Conservation (phyloP, 1,284 basidiomycete species). For the Porodaedalea pini region DNA sequence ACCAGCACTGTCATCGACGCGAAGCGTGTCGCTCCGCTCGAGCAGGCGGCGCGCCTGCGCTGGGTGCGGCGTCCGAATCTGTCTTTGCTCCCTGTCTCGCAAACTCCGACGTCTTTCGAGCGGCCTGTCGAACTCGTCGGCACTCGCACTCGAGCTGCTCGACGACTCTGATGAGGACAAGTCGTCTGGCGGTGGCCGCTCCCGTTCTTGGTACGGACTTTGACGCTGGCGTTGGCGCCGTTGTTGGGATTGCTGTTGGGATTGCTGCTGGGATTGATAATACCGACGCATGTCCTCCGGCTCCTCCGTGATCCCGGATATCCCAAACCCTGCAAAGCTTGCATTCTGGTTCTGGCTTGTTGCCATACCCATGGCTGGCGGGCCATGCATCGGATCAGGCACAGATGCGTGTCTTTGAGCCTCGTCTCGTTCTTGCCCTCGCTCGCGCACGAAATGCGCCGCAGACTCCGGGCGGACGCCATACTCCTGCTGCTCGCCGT, state of each 20-base stretch:
- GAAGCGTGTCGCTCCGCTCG: slow-evolving; percentile 12
- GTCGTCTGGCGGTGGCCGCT: not conserved
- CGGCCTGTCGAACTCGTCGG: not conserved
- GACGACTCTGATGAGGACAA: not conserved
- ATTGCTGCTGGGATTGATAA: not conserved
- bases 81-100: not conserved
- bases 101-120: not conserved
- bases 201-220: not conserved
- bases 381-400: not conserved
- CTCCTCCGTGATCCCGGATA: slow-evolving; percentile 9
- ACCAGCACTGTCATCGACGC: not conserved
- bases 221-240: too few species aligned
- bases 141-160: not conserved
- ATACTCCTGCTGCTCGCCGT: not conserved
- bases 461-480: not conserved
- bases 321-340: not conserved
- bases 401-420: not conserved
- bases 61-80: slow-evolving; percentile 8
- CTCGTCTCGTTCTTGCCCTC: not conserved
- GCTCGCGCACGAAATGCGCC: slow-evolving; percentile 1
- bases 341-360: not conserved
- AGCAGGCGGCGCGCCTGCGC: not conserved
- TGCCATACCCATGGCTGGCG: too few species aligned
- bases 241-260: not conserved
- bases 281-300: slow-evolving; percentile 10